Evolutionary conservation across 768 basidiomycete species (phyloP), one percentile per base, ranked within the genome.

Genomic region (Serpula lacrymans): DNA sequence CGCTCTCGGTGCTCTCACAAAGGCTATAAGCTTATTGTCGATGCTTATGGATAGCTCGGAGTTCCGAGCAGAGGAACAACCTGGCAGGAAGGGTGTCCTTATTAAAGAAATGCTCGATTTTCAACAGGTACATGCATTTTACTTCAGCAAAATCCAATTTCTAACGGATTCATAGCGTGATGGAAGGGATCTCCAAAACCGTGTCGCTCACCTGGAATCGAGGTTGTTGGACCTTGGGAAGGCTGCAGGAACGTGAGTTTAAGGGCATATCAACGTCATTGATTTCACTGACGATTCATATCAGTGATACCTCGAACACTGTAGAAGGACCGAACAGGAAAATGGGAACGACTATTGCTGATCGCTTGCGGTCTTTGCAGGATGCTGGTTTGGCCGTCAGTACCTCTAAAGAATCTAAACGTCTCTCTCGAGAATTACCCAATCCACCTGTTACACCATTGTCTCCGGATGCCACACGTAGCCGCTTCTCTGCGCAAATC

Each of bases 321-420:
- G 47, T 25, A 13, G 38, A 43, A 22, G 72, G 64, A 26, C 59
- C 71, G 12, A 65, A 68, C 29, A 62, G 50, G 38, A 71, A 71
- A 45, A 51, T 74, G 2, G 82, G 80, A n/a, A 79, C 71, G 5
- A 82, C 78, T 36, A 88, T 95, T 43, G 84, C 85, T 18, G 90
- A 91, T 65, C 77, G 92, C 36, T 73, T 92, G 64, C 79, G 75
- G 49, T 79, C 84, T 12, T 63, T 95, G 14, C 75, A 83, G 55
- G 79, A 78, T 44, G 81, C 77, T 34, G 92, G 92, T 1, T 61
- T 93, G 54, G 67, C 72, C 9, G 71, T 81, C 13, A 69, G 72
- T 20, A 66, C 72, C 12, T 62, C 73, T 10, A 86, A 84, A 57
- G 73, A 78, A 26, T 62, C 73, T 10, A 86, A 84, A 57, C 74